Evolutionary conservation across 805 yeast genomes (phyloP).

Genomic region (Pichia manshurica): DNA sequence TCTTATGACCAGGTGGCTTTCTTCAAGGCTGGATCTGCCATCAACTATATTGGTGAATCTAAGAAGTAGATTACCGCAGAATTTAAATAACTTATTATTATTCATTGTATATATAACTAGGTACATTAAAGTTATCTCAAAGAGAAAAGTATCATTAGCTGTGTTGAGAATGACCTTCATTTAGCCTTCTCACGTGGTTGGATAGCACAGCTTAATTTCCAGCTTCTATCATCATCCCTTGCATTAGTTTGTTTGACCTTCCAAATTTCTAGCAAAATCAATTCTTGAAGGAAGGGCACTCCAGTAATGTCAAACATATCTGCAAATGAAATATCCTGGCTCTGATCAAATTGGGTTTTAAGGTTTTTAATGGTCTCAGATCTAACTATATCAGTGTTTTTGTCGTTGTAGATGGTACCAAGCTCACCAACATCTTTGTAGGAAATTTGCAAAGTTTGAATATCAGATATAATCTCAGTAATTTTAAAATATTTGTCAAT

Average conservation of each 20-base stretch:
- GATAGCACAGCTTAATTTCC: slow-evolving; percentile 62
- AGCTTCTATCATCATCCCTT: slow-evolving; percentile 61
- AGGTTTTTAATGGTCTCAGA: slow-evolving; percentile 27
- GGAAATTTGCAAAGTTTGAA: slow-evolving; percentile 63
- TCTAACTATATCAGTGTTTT: slow-evolving; percentile 24
- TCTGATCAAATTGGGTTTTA: slow-evolving; percentile 15
- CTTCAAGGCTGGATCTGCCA: slow-evolving; percentile 96
- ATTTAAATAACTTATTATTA: not conserved
- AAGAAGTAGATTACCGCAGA: slow-evolving; percentile 15
- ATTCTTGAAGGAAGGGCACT: slow-evolving; percentile 45
- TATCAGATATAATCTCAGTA: slow-evolving; percentile 58
- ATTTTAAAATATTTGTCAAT: slow-evolving; percentile 68
- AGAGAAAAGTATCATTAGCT: not conserved
- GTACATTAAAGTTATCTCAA: not conserved
- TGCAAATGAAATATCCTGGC: slow-evolving; percentile 19
- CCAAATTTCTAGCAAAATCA: slow-evolving; percentile 65
- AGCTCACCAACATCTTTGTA: slow-evolving; percentile 37
- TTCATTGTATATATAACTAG: slow-evolving; percentile 2
- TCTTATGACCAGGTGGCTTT: slow-evolving; percentile 92
- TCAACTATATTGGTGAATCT: slow-evolving; percentile 61
- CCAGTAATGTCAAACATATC: slow-evolving; percentile 36
- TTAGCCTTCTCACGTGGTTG: slow-evolving; percentile 41
- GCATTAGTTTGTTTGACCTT: slow-evolving; percentile 56
- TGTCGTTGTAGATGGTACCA: slow-evolving; percentile 23
- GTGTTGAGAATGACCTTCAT: too few species aligned